phyloP scores from a whole-genome alignment of 2,329 filamentous ascomycete genomes.

The Taxawa tesnikishii region DNA sequence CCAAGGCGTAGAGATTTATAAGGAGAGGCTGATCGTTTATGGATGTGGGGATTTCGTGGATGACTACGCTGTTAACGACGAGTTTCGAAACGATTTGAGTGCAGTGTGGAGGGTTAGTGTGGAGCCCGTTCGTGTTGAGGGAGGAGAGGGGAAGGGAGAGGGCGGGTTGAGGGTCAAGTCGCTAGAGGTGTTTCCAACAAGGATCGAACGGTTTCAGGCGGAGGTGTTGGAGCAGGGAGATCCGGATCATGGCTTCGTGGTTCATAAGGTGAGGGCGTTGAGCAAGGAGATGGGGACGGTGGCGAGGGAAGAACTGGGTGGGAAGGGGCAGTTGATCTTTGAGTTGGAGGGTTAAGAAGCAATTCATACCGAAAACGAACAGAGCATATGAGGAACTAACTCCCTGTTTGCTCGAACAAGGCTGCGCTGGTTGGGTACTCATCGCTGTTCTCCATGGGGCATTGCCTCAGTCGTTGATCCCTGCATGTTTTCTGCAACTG shows the following conservation, averaged over 20 bases:
- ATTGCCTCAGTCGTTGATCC: too few relatives aligned
- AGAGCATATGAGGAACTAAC: too few relatives aligned
- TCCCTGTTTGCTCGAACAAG: too few relatives aligned
- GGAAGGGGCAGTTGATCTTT: conserved; percentile 1
- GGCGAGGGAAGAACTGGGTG: conserved; percentile 12
- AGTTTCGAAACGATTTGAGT: conserved; percentile 27
- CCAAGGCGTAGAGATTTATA: conserved; percentile 27
- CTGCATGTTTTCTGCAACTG: too few relatives aligned
- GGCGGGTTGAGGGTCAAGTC: conserved; percentile 11
- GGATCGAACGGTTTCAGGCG: conserved; percentile 21
- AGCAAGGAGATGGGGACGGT: conserved; percentile 18
- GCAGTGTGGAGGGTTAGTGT: conserved; percentile 26
- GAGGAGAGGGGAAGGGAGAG: conserved; percentile 1
- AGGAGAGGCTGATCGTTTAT: conserved; percentile 24
- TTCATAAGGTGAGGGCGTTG: conserved; percentile 15
- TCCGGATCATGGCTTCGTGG: conserved; percentile 21
- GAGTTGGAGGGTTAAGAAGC: too few relatives aligned
- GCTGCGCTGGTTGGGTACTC: too few relatives aligned
- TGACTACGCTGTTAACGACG: conserved; percentile 23
- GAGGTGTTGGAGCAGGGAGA: conserved; percentile 17
- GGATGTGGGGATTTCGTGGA: conserved; percentile 32
- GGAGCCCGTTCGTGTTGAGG: conserved; percentile 7
- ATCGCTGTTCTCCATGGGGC: too few relatives aligned
- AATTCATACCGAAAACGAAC: too few relatives aligned
- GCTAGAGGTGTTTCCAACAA: conserved; percentile 25